phyloP scores from a whole-genome alignment of 169 alveolate species.

The Babesia ovata region DNA sequence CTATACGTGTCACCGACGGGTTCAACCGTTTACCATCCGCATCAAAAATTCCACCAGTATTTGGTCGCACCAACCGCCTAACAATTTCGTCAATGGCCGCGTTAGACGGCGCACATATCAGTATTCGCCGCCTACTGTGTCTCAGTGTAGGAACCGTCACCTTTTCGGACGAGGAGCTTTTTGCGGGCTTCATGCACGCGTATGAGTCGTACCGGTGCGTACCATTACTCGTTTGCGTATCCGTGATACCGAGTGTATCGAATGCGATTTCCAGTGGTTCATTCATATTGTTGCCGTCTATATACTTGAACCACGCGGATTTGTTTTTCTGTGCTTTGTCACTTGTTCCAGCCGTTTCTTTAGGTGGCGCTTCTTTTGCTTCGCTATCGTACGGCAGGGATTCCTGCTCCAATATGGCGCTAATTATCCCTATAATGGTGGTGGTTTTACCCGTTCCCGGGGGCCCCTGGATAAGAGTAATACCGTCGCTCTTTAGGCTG shows the following conservation, averaged over 20 bases:
- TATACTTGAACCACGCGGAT: conserved; percentile 10
- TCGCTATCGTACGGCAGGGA: neutral
- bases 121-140: conserved; percentile 73
- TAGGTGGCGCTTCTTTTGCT: neutral
- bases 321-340: neutral
- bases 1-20: conserved; percentile 89
- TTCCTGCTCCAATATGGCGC: conserved; percentile 76
- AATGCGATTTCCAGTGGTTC: conserved; percentile 25
- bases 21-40: conserved; percentile 79
- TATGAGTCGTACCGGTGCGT: conserved; percentile 38
- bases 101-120: conserved; percentile 98
- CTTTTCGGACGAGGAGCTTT: conserved; percentile 9
- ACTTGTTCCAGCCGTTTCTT: neutral
- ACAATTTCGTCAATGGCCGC: conserved; percentile 99
- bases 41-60: conserved; percentile 88
- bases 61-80: conserved; percentile 81
- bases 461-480: conserved; percentile 95
- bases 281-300: neutral
- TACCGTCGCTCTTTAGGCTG: conserved; percentile 79
- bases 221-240: neutral
- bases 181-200: conserved; percentile 33
- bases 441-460: conserved; percentile 99
- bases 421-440: conserved; percentile 91
- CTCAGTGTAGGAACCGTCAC: conserved; percentile 25
- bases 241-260: conserved; percentile 41